Evolutionary conservation across 176 grass and related monocot species (phyloP).

Genomic region (Calamus simplicifolius): DNA sequence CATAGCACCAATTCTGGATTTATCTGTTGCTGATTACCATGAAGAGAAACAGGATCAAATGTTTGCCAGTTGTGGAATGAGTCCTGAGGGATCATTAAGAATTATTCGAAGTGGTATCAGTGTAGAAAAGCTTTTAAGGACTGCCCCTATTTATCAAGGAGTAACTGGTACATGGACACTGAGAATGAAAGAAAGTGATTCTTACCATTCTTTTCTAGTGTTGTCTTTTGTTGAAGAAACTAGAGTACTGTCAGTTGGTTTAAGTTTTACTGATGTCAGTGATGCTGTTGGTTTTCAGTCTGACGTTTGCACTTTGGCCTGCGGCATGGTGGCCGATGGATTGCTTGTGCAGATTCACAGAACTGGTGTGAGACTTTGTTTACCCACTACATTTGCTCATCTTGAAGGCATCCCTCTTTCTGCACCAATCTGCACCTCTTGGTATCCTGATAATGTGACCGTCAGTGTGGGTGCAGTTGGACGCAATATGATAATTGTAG

Average conservation of each 20-base stretch:
- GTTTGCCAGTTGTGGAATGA: constrained; percentile 97
- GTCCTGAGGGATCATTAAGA: constrained; percentile 81
- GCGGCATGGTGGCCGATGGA: constrained; percentile 75
- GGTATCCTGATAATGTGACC: constrained; percentile 61
- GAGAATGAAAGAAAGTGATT: constrained; percentile 81
- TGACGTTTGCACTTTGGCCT: constrained; percentile 93
- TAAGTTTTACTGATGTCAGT: constrained; percentile 93
- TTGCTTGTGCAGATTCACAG: constrained; percentile 90
- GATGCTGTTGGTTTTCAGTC: constrained; percentile 81
- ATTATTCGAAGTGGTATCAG: constrained; percentile 81
- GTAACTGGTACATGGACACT: constrained; percentile 87
- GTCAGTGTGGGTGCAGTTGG: constrained; percentile 91
- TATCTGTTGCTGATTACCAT: constrained; percentile 75
- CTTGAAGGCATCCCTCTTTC: constrained; percentile 53
- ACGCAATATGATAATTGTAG: constrained; percentile 62
- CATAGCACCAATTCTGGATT: constrained; percentile 92
- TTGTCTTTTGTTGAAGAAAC: constrained; percentile 97
- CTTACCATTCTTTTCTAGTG: constrained; percentile 93
- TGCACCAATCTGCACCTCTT: constrained; percentile 55
- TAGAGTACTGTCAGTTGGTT: constrained; percentile 88
- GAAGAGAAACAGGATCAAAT: constrained; percentile 96
- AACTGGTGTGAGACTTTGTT: constrained; percentile 80
- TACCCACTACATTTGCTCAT: constrained; percentile 73
- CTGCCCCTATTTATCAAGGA: constrained; percentile 77
- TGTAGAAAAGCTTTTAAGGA: constrained; percentile 89